These are phyloP conservation scores for Ramaria sp. DNA, from an alignment of 768 basidiomycete genomes.

Conservation along the genomic window DNA sequence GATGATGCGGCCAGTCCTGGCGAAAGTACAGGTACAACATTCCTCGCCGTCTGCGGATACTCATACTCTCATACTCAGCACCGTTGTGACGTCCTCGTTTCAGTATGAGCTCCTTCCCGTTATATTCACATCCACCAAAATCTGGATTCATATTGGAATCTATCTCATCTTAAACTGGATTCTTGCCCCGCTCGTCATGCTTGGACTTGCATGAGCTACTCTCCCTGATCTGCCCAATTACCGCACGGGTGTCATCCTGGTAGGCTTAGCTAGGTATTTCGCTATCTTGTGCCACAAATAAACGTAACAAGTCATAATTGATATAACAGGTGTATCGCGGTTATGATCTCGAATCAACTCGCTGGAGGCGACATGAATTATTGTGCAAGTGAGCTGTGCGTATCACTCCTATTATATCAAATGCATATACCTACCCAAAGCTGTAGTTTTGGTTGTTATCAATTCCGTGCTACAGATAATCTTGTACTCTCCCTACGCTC, in stretches of 20 bases:
- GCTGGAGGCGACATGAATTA: slow-evolving; percentile 59
- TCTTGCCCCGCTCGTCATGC: slow-evolving; percentile 71
- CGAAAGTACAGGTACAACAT: slow-evolving; percentile 17
- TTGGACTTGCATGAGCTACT: slow-evolving; percentile 78
- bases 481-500: slow-evolving; percentile 61
- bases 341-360: slow-evolving; percentile 74
- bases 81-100: not conserved
- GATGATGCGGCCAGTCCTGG: slow-evolving; percentile 78
- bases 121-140: slow-evolving; percentile 35
- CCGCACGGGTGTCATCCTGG: slow-evolving; percentile 71
- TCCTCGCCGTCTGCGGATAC: slow-evolving; percentile 33
- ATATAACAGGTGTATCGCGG: slow-evolving; percentile 31
- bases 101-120: slow-evolving; percentile 57
- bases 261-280: slow-evolving; percentile 64
- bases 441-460: slow-evolving; percentile 51
- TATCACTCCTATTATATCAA: not conserved
- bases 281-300: slow-evolving; percentile 8
- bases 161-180: slow-evolving; percentile 74
- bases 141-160: slow-evolving; percentile 61
- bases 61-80: slow-evolving; percentile 23
- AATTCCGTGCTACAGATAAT: slow-evolving; percentile 74
- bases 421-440: not conserved
- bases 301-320: not conserved
- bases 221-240: slow-evolving; percentile 69
- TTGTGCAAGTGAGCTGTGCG: slow-evolving; percentile 36